Evolutionary conservation across 345 rosid genomes (phyloP), one percentile per base, ranked within the genome.

Genomic region (Eutrema japonicum): DNA sequence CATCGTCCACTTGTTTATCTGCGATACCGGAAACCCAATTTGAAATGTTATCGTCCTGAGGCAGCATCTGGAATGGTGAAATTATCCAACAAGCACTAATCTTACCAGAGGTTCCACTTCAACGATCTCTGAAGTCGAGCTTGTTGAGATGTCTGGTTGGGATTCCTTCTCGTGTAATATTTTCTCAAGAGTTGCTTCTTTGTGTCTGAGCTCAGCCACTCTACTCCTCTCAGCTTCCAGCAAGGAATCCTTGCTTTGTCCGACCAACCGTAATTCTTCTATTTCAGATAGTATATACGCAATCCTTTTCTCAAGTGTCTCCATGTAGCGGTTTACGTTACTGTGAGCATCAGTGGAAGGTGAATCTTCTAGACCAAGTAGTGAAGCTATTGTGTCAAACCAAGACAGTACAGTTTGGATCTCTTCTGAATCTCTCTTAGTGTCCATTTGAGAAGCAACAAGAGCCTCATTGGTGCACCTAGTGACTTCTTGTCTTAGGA

Each of bases 31-130:
- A 38, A 55, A 47, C 36, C 11, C 50, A 54, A 10, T 12, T 38
- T 8, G 3, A 18, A 54, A 46, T 11, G 12, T 41, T 13, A 32
- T 14, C 13, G 9, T 33, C 13, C 8, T 41, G 18, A 29, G 37
- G 38, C 27, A 29, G 9, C 13, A 48, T 66, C 42, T 60, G 18
- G 4, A 13, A 22, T 27, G 52, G 48, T 48, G 43, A 66, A 37
- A 47, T 36, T 50, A 68, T 47, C 10, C 35, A 64, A 57, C 11
- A 40, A 41, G 41, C 45, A 32, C 71, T 56, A 49, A 33, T 37
- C 96, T 89, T 79, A 89, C 99, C 89, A 87, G 63, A n/a, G 99
- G 96, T 83, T 91, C 91, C 55, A 87, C 88, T 88, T 95, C 89
- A 61, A 83, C 77, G 43, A 91, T 87, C 83, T 91, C 96, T 42